Evolutionary conservation across 1,284 basidiomycete genomes (phyloP), one percentile per base, ranked within the genome.

Genomic region (Pterula multifida): DNA sequence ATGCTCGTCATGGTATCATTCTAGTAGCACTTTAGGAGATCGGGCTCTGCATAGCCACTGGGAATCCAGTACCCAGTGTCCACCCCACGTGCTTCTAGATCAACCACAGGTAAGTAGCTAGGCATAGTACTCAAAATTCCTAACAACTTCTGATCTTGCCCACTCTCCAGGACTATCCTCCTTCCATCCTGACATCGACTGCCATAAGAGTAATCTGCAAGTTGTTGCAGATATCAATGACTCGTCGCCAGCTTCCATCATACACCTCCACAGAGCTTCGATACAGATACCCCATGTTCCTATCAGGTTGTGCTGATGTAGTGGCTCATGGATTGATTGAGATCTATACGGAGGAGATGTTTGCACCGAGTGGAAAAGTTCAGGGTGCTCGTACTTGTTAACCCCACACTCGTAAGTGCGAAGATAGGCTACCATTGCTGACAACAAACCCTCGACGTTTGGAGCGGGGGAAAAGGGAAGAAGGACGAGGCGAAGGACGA

Each of bases 1-100:
- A 70, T 53, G n/a, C 61, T 58, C 46, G 68, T 68, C 65, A 64
- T 64, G 6, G n/a, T n/a, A n/a, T n/a, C n/a, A n/a, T n/a, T n/a
- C n/a, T n/a, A n/a, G n/a, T n/a, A n/a, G n/a, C n/a, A n/a, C n/a
- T n/a, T n/a, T n/a, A n/a, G n/a, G n/a, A n/a, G n/a, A n/a, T n/a
- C n/a, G n/a, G n/a, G n/a, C n/a, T n/a, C n/a, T n/a, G n/a, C n/a
- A n/a, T n/a, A n/a, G n/a, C n/a, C n/a, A n/a, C n/a, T n/a, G n/a
- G n/a, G n/a, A n/a, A n/a, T n/a, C n/a, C n/a, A n/a, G n/a, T n/a
- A n/a, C n/a, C n/a, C n/a, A n/a, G n/a, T n/a, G n/a, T n/a, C n/a
- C n/a, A n/a, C n/a, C n/a, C n/a, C n/a, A n/a, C n/a, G n/a, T n/a
- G n/a, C n/a, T n/a, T n/a, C n/a, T n/a, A n/a, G n/a, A n/a, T n/a